A percentile compares a stretch with the other conserved stretches of the same genome.
Evolutionary conservation across 805 yeast genomes (phyloP).

Genomic region (Saccharomycopsis selenospora): DNA sequence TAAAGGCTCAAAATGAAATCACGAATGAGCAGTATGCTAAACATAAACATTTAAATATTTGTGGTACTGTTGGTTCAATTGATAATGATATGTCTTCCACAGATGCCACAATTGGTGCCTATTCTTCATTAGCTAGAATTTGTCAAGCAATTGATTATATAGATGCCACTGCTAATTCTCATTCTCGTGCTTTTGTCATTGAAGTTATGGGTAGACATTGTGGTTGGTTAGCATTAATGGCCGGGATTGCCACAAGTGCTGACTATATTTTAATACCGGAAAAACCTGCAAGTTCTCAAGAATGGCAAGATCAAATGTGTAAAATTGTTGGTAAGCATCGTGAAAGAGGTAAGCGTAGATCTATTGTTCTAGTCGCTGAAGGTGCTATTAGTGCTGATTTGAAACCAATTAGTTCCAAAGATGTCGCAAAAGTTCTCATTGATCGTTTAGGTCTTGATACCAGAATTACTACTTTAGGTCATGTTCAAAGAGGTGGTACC

Average conservation of each 20-base stretch:
- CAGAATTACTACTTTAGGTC: conserved; percentile 70
- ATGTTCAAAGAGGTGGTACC: conserved; percentile 78
- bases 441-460: conserved; percentile 66
- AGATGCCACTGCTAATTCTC: conserved; percentile 79
- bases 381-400: conserved; percentile 71
- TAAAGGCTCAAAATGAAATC: conserved; percentile 39
- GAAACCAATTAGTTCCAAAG: conserved; percentile 57
- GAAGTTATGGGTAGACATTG: conserved; percentile 90
- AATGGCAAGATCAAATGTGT: conserved; percentile 65
- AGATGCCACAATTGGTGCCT: conserved; percentile 77
- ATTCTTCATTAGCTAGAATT: conserved; percentile 68
- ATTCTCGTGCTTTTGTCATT: conserved; percentile 74
- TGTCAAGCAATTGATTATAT: conserved; percentile 72
- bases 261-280: conserved; percentile 79
- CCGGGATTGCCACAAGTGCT: conserved; percentile 75
- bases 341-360: conserved; percentile 64
- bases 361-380: conserved; percentile 76
- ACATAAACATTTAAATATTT: conserved; percentile 54
- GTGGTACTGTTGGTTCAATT: conserved; percentile 76
- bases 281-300: conserved; percentile 54
- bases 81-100: conserved; percentile 81
- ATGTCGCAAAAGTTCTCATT: conserved; percentile 59
- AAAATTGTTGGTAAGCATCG: conserved; percentile 59
- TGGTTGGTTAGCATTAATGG: conserved; percentile 81
- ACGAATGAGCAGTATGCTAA: conserved; percentile 39